A percentile compares a stretch with the other conserved stretches of the same genome.
Evolutionary conservation across 2,329 filamentous ascomycete species (phyloP).

Genomic region (Fusarium vanettenii): DNA sequence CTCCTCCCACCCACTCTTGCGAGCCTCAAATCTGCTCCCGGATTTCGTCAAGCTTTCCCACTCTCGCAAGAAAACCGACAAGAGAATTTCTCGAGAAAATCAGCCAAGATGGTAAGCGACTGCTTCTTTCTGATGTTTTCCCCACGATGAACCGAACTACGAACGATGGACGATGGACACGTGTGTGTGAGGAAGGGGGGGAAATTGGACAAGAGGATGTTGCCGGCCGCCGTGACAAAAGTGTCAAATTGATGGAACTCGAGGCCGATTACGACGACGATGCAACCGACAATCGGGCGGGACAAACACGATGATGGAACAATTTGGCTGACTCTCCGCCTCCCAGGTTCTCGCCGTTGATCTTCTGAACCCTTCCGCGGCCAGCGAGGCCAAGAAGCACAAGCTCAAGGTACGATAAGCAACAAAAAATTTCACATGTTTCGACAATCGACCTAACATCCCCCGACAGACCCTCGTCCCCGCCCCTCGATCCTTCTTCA

Average conservation of each 20-base stretch:
- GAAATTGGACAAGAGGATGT: conserved; percentile 29
- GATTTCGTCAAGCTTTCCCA: conserved; percentile 64
- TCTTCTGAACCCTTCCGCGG: conserved; percentile 98
- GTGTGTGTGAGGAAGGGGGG: conserved; percentile 31
- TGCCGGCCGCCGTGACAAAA: conserved; percentile 30
- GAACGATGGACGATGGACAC: conserved; percentile 34
- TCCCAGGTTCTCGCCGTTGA: conserved; percentile 98
- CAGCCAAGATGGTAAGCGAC: conserved; percentile 77
- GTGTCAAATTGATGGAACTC: conserved; percentile 31
- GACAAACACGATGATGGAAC: conserved; percentile 32
- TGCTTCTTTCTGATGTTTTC: conserved; percentile 30
- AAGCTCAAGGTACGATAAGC: conserved; percentile 91
- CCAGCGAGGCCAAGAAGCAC: conserved; percentile 99
- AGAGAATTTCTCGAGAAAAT: conserved; percentile 58
- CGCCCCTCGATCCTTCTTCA: conserved; percentile 99
- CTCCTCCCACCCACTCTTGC: conserved; percentile 59
- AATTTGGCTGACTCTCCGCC: conserved; percentile 59
- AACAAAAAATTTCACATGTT: conserved; percentile 18
- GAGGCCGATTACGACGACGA: conserved; percentile 12
- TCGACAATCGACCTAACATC: conserved; percentile 40
- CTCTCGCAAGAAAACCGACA: conserved; percentile 59
- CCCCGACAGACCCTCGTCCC: conserved; percentile 84
- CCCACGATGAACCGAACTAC: conserved; percentile 34
- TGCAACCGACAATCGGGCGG: conserved; percentile 25
- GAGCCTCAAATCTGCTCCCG: conserved; percentile 67